Conservation (phyloP, 176 grass and related monocot species). For the Olyra latifolia region DNA sequence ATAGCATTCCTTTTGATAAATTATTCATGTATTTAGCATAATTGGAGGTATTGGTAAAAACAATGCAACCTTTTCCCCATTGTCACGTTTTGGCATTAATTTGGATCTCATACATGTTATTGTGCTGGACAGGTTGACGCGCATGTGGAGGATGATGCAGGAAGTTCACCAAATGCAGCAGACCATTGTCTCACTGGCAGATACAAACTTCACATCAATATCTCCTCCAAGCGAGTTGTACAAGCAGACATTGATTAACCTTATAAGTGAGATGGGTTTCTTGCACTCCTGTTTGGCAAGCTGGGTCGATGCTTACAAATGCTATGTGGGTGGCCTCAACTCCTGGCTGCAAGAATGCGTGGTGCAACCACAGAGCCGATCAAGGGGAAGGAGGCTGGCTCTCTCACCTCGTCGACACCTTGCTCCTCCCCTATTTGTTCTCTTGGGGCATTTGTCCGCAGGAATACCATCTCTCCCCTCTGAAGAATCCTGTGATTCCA, state of each 20-base stretch:
- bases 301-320: conserved; percentile 53
- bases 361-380: conserved; percentile 47
- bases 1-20: neutral
- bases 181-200: conserved; percentile 50
- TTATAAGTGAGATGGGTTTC: conserved; percentile 49
- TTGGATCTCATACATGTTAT: neutral
- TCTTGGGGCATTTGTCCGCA: conserved; percentile 46
- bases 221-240: conserved; percentile 37
- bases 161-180: conserved; percentile 66
- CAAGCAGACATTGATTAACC: conserved; percentile 40
- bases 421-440: conserved; percentile 63
- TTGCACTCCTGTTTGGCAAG: conserved; percentile 49
- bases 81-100: neutral
- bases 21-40: neutral
- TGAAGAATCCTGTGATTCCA: conserved; percentile 44
- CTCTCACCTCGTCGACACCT: conserved; percentile 54
- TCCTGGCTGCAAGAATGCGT: conserved; percentile 69
- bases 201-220: conserved; percentile 29
- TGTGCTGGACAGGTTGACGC: conserved; percentile 33
- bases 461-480: conserved; percentile 28
- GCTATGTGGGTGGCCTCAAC: conserved; percentile 50
- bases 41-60: neutral
- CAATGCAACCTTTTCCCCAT: neutral
- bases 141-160: conserved; percentile 71
- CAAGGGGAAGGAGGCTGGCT: conserved; percentile 31